phyloP scores from a whole-genome alignment of 2,329 filamentous ascomycete species.

The Chaetomiaceae sp. region DNA sequence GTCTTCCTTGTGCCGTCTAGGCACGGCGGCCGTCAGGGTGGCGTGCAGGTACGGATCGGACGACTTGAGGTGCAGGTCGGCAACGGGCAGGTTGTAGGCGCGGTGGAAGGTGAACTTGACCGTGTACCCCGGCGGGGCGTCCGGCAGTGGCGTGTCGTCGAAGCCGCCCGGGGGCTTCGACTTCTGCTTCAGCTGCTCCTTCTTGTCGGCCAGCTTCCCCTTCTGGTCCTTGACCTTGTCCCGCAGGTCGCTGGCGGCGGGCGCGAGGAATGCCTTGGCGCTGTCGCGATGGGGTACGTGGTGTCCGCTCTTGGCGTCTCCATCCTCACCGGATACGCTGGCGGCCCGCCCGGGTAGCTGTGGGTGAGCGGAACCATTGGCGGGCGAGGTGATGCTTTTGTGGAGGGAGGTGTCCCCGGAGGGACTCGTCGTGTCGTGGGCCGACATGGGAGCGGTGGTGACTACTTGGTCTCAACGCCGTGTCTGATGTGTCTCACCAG shows the following conservation, averaged over 20 bases:
- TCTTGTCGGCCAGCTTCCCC: constrained; percentile 31
- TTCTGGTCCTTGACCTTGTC: constrained; percentile 27
- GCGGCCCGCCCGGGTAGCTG: not conserved
- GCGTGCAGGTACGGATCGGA: constrained; percentile 80
- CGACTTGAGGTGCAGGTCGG: constrained; percentile 69
- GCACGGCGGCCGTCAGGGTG: constrained; percentile 65
- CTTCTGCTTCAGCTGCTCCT: constrained; percentile 35
- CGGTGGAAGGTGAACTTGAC: constrained; percentile 78
- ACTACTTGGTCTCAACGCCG: not conserved
- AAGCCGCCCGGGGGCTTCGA: constrained; percentile 66
- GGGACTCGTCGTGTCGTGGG: not conserved
- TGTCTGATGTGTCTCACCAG: not conserved
- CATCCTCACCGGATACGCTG: not conserved
- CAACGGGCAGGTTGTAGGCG: constrained; percentile 73
- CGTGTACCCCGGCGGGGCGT: constrained; percentile 72
- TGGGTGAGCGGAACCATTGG: not conserved
- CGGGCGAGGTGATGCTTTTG: not conserved
- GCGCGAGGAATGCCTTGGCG: not conserved
- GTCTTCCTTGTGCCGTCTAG: constrained; percentile 78
- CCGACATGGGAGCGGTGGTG: too few relatives aligned
- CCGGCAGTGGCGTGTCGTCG: constrained; percentile 70
- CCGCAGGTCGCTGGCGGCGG: constrained; percentile 9
- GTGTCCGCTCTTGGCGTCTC: not conserved
- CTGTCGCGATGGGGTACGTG: not conserved
- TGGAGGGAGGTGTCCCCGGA: not conserved